Percentiles rank a stretch among this genome's conserved stretches.
phyloP scores from a whole-genome alignment of 2,329 filamentous ascomycete species.

The Pseudogymnoascus sp. region DNA sequence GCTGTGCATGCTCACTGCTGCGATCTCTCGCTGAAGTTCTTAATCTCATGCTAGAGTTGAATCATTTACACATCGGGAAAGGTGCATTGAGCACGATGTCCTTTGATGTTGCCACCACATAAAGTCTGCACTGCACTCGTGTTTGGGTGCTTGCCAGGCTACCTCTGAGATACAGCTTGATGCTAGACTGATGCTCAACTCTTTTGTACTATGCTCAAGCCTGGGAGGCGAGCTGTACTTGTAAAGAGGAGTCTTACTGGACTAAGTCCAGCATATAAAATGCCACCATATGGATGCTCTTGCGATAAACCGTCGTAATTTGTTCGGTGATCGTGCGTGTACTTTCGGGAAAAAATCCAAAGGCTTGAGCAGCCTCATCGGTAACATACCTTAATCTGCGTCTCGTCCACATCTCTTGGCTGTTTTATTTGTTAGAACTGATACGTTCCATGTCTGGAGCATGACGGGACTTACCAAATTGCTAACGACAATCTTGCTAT shows the following conservation, averaged over 20 bases:
- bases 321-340: slow-evolving; percentile 26
- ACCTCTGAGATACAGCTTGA: slow-evolving; percentile 35
- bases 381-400: slow-evolving; percentile 99
- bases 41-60: slow-evolving; percentile 19
- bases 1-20: slow-evolving; percentile 42
- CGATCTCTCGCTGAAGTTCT: slow-evolving; percentile 39
- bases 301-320: slow-evolving; percentile 3
- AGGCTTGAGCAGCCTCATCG: slow-evolving; percentile 62
- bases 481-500: slow-evolving; percentile 98
- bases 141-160: slow-evolving; percentile 47
- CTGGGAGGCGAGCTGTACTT: slow-evolving; percentile 19
- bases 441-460: not conserved
- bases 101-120: slow-evolving; percentile 2
- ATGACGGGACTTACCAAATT: slow-evolving; percentile 68
- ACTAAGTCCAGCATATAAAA: slow-evolving; percentile 8
- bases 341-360: slow-evolving; percentile 69
- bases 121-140: slow-evolving; percentile 30
- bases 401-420: slow-evolving; percentile 94
- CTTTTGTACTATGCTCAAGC: slow-evolving; percentile 34
- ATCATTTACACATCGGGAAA: not conserved
- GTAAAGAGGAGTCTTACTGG: slow-evolving; percentile 5
- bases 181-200: slow-evolving; percentile 54
- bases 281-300: slow-evolving; percentile 4
- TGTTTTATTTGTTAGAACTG: slow-evolving; percentile 33
- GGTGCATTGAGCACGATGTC: slow-evolving; percentile 5